Conservation (phyloP, 139 green algal genomes). For the Pseudopediastrum boryanum region DNA sequence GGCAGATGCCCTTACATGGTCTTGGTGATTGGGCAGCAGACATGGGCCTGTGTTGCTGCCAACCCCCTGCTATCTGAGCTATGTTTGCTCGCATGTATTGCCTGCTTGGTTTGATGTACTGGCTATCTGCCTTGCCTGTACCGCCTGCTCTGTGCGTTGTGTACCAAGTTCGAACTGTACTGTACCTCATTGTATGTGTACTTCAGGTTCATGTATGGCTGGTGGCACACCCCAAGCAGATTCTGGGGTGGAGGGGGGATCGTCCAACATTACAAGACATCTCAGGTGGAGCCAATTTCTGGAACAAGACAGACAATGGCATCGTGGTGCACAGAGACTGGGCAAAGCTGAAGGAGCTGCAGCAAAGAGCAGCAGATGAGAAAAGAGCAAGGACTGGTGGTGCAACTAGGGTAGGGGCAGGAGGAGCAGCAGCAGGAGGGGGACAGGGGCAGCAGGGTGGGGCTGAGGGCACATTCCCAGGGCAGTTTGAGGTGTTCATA, state of each 20-base stretch:
- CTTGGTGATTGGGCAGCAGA: too few relatives aligned
- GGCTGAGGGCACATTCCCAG: not conserved
- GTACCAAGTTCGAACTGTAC: slow-evolving; percentile 80
- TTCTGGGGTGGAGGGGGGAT: slow-evolving; percentile 83
- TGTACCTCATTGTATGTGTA: too few relatives aligned
- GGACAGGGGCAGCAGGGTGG: not conserved
- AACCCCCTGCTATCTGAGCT: too few relatives aligned
- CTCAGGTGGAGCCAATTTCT: slow-evolving; percentile 92
- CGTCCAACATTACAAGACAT: slow-evolving; percentile 96
- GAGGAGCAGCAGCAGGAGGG: not conserved
- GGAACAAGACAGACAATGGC: slow-evolving; percentile 97
- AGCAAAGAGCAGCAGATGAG: not conserved
- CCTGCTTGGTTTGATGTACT: too few relatives aligned
- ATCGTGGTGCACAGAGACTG: slow-evolving; percentile 87
- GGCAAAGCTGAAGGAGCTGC: slow-evolving; percentile 29
- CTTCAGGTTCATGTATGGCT: slow-evolving; percentile 98
- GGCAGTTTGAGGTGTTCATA: slow-evolving; percentile 24
- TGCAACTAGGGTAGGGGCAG: not conserved
- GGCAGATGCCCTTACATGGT: too few relatives aligned
- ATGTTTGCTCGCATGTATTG: too few relatives aligned
- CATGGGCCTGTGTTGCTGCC: too few relatives aligned
- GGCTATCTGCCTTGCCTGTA: too few relatives aligned
- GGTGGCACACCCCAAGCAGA: slow-evolving; percentile 90
- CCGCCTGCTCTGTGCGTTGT: too few relatives aligned
- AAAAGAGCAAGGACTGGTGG: too few relatives aligned